Base-by-base conservation (phyloP, 768 basidiomycete species). In the Amanita pallidorosea region DNA sequence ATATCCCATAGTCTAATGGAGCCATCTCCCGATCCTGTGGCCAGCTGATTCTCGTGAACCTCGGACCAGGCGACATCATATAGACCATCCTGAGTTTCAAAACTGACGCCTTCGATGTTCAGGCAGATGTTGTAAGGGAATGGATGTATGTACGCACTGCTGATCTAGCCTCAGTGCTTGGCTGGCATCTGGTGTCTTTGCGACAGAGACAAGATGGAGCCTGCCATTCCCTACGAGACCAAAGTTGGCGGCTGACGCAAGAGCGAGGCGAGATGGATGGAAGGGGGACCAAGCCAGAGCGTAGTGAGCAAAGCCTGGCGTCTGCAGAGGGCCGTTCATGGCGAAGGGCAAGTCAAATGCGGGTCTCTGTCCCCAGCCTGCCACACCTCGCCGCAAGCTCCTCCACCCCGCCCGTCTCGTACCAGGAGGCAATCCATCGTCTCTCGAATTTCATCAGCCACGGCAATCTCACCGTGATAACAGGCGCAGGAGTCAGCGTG, bases 61-160 rank as follows among this genome's bases (percentile, higher is more conserved):
- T 98, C 95, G 33, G 89, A 93, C 94, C 94, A 98, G 1, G 94
- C 91, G 44, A 92, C 70, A 60, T 94, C 92, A 63, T 85, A 94
- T 7, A 94, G 66, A 0, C 85, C 88, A 60, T 95, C 93, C 64
- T 92, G 89, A 0, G 90, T 83, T 62, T 93, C 90, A 58, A 83
- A 95, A 54, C 89, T 93, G 61, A 55, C 49, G 51, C 43, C 56
- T 58, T 65, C 51, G 57, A 54, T 56, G 42, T 61, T 66, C 54
- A 63, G 59, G 29, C 18, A 51, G 54, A 48, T 49, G 34, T 47
- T 17, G 33, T 36, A 23, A 47, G 15, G 27, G 25, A 42, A 42
- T 36, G n/a, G 42, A 33, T 31, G 47, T 6, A 34, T 43, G 25
- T 43, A 74, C 85, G 67, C 66, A 86, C 86, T 77, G 70, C 69